phyloP scores from a whole-genome alignment of 2,329 filamentous ascomycete genomes.

The Fusarium ambrosium region DNA sequence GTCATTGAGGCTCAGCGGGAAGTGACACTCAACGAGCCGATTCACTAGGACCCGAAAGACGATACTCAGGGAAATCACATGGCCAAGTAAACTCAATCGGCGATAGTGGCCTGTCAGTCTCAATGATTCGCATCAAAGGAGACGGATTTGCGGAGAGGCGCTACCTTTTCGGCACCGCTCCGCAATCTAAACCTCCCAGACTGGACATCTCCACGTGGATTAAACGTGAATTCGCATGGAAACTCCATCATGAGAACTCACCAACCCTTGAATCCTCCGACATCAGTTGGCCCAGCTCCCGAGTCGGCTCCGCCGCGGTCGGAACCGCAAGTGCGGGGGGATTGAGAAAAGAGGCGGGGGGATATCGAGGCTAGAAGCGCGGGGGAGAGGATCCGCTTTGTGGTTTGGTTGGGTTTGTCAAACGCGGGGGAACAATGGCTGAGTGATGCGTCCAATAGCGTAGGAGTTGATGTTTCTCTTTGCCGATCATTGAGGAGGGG shows the following conservation, averaged over 20 bases:
- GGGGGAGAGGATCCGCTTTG: neutral
- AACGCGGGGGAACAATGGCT: neutral
- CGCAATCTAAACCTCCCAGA: neutral
- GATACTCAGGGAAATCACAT: neutral
- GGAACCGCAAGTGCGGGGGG: neutral
- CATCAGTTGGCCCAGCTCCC: neutral
- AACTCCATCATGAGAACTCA: neutral
- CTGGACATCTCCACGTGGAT: neutral
- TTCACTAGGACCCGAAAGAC: neutral
- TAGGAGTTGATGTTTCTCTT: neutral
- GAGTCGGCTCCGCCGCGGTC: neutral
- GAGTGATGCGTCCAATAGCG: constrained; percentile 3
- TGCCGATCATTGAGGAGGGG: constrained; percentile 11
- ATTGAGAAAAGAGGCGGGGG: neutral
- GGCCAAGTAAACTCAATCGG: neutral
- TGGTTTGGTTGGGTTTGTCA: neutral
- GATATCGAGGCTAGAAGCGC: neutral
- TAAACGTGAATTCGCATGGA: neutral
- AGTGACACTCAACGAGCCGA: neutral
- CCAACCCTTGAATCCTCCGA: neutral
- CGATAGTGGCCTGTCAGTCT: neutral
- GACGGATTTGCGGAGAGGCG: neutral
- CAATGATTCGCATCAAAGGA: neutral
- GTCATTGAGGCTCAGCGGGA: neutral
- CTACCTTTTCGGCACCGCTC: neutral